Base-by-base conservation (phyloP, 139 green algal species). In the Parachlorella kessleri region DNA sequence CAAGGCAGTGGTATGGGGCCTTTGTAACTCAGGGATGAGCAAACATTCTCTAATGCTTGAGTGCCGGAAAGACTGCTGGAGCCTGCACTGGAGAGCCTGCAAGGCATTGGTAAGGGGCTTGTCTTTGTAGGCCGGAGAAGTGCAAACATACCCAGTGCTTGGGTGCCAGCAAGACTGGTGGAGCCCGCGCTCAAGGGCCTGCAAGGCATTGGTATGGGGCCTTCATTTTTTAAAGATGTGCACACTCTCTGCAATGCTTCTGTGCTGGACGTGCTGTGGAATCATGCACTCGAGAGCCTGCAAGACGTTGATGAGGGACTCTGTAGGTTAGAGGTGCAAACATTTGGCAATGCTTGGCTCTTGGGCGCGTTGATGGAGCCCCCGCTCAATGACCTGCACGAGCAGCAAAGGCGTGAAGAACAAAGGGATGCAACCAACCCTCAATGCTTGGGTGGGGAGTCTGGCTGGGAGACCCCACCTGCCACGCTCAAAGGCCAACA, bases 141-240 rank as follows among this genome's bases (percentile, higher is more conserved):
- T n/a, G n/a, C n/a, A n/a, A n/a, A n/a, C n/a, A n/a, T n/a, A n/a
- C n/a, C n/a, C n/a, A n/a, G n/a, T n/a, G 9, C 69, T n/a, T 7
- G 18, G 4, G 33, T 81, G 55, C 18, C 32, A 54, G 24, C 64
- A 54, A 33, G 91, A 42, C 42, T 41, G 4, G 3, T 59, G 36
- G 23, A 66, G 14, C 14, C 32, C n/a, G 6, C 42, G 42, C 53
- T 83, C 67, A 3, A 85, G 70, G 7, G 75, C 80, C 75, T 81
- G 75, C 40, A 3, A 93, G 41, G 39, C 93, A 72, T 79, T 89
- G 94, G 40, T 85, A 88, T 3, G 63, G 54, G 63, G 80, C 75
- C 24, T 37, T 38, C 9, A 35, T 35, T 74, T 89, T 94, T 24
- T 72, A 84, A 6, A 36, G 41, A 68, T 94, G 90, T 0, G 5